A percentile compares a stretch with the other conserved stretches of the same genome.
Evolutionary conservation across 768 basidiomycete genomes (phyloP).

Genomic region (Multifurca ochricompacta): DNA sequence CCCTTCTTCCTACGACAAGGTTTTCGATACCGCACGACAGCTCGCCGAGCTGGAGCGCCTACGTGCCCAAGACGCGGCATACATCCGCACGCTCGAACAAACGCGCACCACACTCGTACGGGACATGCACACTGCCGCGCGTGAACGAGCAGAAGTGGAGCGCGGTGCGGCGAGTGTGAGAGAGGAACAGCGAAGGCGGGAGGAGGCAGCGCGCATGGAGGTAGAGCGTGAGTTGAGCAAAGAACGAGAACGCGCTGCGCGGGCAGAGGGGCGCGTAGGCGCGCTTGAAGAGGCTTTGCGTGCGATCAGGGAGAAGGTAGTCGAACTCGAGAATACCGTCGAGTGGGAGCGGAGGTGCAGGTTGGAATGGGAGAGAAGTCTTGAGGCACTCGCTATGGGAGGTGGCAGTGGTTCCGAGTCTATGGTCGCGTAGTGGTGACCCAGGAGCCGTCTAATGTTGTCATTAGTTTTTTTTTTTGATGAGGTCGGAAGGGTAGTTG

Average conservation of each 20-base stretch:
- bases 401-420: neutral
- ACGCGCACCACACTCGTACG: neutral
- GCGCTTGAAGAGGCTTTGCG: neutral
- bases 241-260: slow-evolving; percentile 6
- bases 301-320: neutral
- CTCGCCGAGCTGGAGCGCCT: slow-evolving; percentile 5
- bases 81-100: slow-evolving; percentile 10
- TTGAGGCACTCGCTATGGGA: slow-evolving; percentile 11
- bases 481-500: no score
- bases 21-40: slow-evolving; percentile 5
- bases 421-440: neutral
- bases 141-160: neutral
- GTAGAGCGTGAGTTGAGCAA: neutral
- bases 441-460: neutral
- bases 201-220: neutral
- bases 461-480: no score
- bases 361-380: slow-evolving; percentile 6
- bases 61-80: slow-evolving; percentile 1
- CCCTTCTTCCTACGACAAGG: neutral
- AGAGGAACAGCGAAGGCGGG: neutral
- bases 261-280: neutral
- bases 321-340: neutral
- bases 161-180: neutral
- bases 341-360: neutral
- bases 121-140: neutral